Evolutionary conservation across 2,329 filamentous ascomycete genomes (phyloP).

Genomic region (Ustilaginoidea virens): DNA sequence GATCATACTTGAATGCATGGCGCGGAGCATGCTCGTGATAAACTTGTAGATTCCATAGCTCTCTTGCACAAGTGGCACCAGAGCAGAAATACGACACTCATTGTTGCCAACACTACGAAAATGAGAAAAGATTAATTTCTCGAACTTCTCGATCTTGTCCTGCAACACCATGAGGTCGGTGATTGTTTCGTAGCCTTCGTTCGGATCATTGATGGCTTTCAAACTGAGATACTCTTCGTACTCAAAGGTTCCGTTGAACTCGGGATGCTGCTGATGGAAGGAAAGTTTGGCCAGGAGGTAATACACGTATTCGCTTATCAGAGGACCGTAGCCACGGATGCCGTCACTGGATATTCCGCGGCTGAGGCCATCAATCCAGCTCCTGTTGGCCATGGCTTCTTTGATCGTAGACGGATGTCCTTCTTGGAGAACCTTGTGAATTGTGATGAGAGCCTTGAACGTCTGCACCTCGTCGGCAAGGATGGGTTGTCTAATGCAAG

Average conservation of each 20-base stretch:
- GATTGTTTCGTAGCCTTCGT: slow-evolving; percentile 95
- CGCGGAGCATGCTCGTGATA: slow-evolving; percentile 95
- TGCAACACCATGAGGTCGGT: slow-evolving; percentile 91
- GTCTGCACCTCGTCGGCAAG: slow-evolving; percentile 97
- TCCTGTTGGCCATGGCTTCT: slow-evolving; percentile 76
- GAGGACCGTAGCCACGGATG: slow-evolving; percentile 73
- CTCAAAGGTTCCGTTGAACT: slow-evolving; percentile 97
- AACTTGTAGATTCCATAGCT: slow-evolving; percentile 99
- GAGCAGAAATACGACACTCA: slow-evolving; percentile 85
- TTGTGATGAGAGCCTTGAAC: slow-evolving; percentile 93
- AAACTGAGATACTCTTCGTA: slow-evolving; percentile 98
- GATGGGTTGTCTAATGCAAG: slow-evolving; percentile 63
- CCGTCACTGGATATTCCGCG: slow-evolving; percentile 72
- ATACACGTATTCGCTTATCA: slow-evolving; percentile 95
- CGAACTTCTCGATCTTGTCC: slow-evolving; percentile 96
- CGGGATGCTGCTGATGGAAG: slow-evolving; percentile 93
- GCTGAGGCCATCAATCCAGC: slow-evolving; percentile 86
- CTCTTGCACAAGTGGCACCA: slow-evolving; percentile 89
- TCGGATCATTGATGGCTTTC: slow-evolving; percentile 96
- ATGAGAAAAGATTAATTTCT: slow-evolving; percentile 96
- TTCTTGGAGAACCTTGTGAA: slow-evolving; percentile 96
- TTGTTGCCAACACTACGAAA: slow-evolving; percentile 87
- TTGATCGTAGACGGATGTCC: slow-evolving; percentile 77
- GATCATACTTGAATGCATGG: slow-evolving; percentile 79
- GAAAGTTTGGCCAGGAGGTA: slow-evolving; percentile 86